Base-by-base conservation (phyloP, 164 flowering plant species). In the Magnolia sinica region DNA sequence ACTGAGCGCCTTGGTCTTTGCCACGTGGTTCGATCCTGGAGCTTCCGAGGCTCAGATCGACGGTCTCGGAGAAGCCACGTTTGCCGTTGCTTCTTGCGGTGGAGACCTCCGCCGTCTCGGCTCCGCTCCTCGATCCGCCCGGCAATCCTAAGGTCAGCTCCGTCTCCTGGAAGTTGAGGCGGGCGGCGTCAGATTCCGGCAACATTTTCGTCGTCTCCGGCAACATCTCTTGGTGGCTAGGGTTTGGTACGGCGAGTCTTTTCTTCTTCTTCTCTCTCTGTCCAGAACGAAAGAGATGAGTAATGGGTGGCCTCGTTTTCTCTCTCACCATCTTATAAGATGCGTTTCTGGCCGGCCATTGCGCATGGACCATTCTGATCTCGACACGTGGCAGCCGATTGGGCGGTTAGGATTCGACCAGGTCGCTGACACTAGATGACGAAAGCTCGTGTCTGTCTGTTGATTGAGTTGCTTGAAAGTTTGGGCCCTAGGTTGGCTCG, bases 141-240 rank as follows among this genome's bases (percentile, higher is more conserved):
- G 87, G 89, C 9, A 84, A 22, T n/a, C 83, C 86, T 5, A 87
- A 50, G 1, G 86, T 87, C 64, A 87, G 81, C 79, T 85, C 89
- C 0, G 89, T 86, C 24, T 86, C 87, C 72, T 29, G 77, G 64
- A 81, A 84, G 64, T 80, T 77, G 67, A 78, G 50, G 67, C 66
- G 68, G 49, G 74, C 55, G 13, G 68, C 6, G 49, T 78, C 81
- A n/a, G 81, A 66, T 68, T 79, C 81, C 76, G 82, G 77, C 61
- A 50, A 20, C 51, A 8, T 50, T 14, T 49, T 76, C 61, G 24
- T 37, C 18, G 61, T 10, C 61, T 37, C 45, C 45, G 45, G 45
- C 45, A 37, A 5, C 29, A 61, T 74, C 59, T 6, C 70, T 49
- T 59, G 61, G 6, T 3, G 45, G 50, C 50, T 37, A 37, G 45